phyloP scores from a whole-genome alignment of 257 asterid species.

The Marsdenia floribunda region DNA sequence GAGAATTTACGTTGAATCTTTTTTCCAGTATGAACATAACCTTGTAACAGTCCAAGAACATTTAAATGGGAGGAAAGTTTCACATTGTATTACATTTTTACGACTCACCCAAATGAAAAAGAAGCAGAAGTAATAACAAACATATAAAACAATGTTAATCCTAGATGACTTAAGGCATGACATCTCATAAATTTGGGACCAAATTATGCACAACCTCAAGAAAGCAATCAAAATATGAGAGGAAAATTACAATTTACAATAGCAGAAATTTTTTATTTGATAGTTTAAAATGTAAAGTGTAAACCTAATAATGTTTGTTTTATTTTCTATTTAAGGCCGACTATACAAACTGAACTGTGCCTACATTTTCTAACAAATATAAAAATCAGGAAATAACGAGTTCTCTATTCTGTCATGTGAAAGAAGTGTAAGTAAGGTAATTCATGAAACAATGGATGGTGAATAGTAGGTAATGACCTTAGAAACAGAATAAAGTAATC shows the following conservation, averaged over 20 bases:
- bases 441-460: neutral
- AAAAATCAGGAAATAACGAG: neutral
- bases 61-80: no score
- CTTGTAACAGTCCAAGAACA: no score
- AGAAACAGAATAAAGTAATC: neutral
- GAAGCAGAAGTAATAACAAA: no score
- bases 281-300: neutral
- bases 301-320: neutral
- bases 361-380: neutral
- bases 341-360: neutral
- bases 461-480: neutral
- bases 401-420: neutral
- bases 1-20: no score
- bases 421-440: neutral
- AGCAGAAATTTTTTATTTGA: neutral
- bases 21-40: no score
- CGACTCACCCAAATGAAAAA: constrained; percentile 55
- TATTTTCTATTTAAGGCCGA: neutral
- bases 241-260: neutral
- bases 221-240: neutral
- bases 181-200: neutral
- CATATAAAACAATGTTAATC: no score
- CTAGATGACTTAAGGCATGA: no score
- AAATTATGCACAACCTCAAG: neutral
- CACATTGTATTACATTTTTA: constrained; percentile 48